phyloP scores from a whole-genome alignment of 2,329 filamentous ascomycete genomes.

The Colletotrichum costaricense region DNA sequence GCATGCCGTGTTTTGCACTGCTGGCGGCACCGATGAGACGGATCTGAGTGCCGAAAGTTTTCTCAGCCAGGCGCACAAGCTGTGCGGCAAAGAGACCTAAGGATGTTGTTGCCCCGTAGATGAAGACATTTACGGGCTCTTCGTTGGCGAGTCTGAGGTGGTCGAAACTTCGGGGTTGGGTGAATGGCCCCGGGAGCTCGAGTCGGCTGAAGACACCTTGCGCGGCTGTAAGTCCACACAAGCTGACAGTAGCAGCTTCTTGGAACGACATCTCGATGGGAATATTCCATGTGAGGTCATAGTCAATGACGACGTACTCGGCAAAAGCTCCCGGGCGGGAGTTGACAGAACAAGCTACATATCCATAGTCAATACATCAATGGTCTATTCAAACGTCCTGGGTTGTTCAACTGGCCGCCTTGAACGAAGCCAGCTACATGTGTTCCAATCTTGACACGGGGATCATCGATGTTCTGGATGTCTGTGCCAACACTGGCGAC shows the following conservation, averaged over 20 bases:
- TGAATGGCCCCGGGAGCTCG: constrained; percentile 48
- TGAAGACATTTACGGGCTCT: constrained; percentile 38
- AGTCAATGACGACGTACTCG: constrained; percentile 49
- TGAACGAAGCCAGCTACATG: constrained; percentile 55
- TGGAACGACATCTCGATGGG: constrained; percentile 46
- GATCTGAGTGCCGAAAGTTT: constrained; percentile 24
- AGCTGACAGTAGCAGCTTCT: constrained; percentile 51
- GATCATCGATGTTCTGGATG: constrained; percentile 28
- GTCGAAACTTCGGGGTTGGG: background rate
- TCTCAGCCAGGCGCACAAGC: constrained; percentile 37
- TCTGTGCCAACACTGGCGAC: constrained; percentile 34
- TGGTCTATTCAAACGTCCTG: too few species aligned
- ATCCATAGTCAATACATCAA: too few species aligned
- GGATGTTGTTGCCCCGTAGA: constrained; percentile 48
- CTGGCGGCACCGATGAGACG: constrained; percentile 46
- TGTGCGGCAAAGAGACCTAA: constrained; percentile 48
- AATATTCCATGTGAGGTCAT: constrained; percentile 52
- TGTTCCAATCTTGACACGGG: constrained; percentile 40
- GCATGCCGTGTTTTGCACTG: constrained; percentile 38
- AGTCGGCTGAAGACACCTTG: constrained; percentile 53
- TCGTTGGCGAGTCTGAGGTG: background rate
- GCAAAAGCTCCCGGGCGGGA: constrained; percentile 57
- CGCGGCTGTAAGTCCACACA: constrained; percentile 56
- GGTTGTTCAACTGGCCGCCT: constrained; percentile 37
- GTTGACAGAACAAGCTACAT: constrained; percentile 49